Evolutionary conservation across 805 yeast genomes (phyloP).

Genomic region (Hanseniaspora taiwanica): DNA sequence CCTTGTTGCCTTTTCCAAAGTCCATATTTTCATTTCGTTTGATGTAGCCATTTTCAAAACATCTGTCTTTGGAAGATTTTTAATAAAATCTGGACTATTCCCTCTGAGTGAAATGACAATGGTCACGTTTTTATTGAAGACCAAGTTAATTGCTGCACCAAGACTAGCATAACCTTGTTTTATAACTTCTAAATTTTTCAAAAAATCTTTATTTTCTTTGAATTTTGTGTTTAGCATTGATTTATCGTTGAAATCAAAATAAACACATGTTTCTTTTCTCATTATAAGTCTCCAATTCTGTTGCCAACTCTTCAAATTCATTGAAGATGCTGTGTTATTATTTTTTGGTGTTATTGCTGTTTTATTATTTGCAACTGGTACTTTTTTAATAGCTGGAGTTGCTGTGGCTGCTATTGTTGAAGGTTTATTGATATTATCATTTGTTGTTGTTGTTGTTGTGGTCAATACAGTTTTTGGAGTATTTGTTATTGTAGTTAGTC

Average conservation of each 20-base stretch:
- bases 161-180: conserved; percentile 25
- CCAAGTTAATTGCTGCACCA: conserved; percentile 45
- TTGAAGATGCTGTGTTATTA: conserved; percentile 1
- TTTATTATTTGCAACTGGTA: not conserved
- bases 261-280: conserved; percentile 40
- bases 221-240: conserved; percentile 11
- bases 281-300: conserved; percentile 49
- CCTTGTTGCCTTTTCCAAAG: conserved; percentile 69
- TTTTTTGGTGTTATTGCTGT: not conserved
- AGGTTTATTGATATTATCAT: not conserved
- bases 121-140: conserved; percentile 51
- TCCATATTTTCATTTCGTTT: conserved; percentile 71
- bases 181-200: conserved; percentile 11
- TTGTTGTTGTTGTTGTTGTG: not conserved
- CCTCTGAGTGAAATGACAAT: conserved; percentile 62
- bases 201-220: conserved; percentile 13
- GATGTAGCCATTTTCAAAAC: conserved; percentile 50
- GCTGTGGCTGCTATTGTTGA: not conserved
- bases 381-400: too few species aligned
- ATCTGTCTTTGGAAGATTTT: conserved; percentile 38
- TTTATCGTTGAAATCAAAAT: conserved; percentile 39
- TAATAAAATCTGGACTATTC: conserved; percentile 24
- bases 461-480: not conserved
- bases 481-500: not conserved
- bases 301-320: conserved; percentile 46